Base-by-base conservation (phyloP, 345 rosid genomes). In the Lepidium sativum region DNA sequence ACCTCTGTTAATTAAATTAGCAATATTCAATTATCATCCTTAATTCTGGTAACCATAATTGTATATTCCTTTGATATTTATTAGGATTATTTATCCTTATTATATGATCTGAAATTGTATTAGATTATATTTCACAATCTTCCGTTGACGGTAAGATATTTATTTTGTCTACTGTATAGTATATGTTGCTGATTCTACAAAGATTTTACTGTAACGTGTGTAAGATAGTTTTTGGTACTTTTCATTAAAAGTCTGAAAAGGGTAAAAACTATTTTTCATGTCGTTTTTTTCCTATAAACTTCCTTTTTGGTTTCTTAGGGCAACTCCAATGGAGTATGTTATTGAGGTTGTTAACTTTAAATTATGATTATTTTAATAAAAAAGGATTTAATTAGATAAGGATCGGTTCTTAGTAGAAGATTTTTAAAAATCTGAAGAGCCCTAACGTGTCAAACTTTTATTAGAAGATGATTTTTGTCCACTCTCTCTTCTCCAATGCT, bases 221-320 rank as follows among this genome's bases (percentile, higher is more conserved):
- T 3, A 16, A 17, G 4, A 50, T 52, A 20, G 54, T 59, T 52
- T 23, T 72, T 72, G 67, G 57, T 67, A 66, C 65, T 66, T 52
- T 58, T 48, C 71, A 14, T 50, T 14, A 41, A 48, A 58, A 55
- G 9, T 31, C 35, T 47, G 6, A 17, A 54, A 4, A 47, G 43
- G 58, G 67, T 48, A 59, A 72, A 66, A 59, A 18, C 43, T 11
- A 38, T 43, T 47, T 32, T 45, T 54, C 25, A 35, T 45, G 44
- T 70, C 37, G 27, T 21, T 58, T 51, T 34, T 29, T 20, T 35
- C 38, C 72, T 73, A 67, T 73, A 73, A 73, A 73, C 18, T 38
- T 58, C 42, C 54, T 40, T 60, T 66, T 73, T 56, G 6, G 35
- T 34, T 59, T 37, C 77, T 17, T 23, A 23, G n/a, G n/a, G n/a